Evolutionary conservation across 371 early-diverging fungal genomes (phyloP).

Genomic region (Mortierella sp.): DNA sequence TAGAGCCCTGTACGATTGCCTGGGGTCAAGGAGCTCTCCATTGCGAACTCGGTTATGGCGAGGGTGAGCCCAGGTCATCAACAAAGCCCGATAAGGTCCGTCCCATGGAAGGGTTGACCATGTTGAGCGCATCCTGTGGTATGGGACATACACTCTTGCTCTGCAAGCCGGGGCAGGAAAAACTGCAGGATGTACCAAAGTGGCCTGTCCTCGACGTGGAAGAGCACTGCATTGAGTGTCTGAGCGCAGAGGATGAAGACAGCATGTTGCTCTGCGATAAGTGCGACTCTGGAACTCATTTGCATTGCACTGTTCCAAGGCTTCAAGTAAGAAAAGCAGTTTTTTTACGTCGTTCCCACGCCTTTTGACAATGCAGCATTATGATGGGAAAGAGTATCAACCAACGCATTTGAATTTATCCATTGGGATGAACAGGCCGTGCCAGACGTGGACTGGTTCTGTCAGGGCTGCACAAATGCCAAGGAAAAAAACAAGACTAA

Average conservation of each 20-base stretch:
- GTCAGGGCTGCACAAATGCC: conserved; percentile 42
- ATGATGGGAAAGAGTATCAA: no score
- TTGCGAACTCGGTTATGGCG: conserved; percentile 58
- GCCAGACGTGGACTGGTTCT: conserved; percentile 54
- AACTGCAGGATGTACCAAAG: conserved; percentile 58
- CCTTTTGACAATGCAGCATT: no score
- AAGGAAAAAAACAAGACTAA: conserved; percentile 44
- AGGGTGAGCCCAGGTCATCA: conserved; percentile 51
- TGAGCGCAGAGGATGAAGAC: conserved; percentile 62
- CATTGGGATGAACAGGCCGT: conserved; percentile 17
- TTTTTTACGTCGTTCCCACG: background rate
- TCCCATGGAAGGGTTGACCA: conserved; percentile 56
- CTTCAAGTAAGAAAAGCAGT: conserved; percentile 38
- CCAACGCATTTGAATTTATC: no score
- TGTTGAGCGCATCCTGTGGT: conserved; percentile 53
- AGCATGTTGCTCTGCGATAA: conserved; percentile 65
- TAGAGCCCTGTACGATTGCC: conserved; percentile 55
- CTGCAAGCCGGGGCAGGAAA: conserved; percentile 57
- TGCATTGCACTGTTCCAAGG: conserved; percentile 62
- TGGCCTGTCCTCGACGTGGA: conserved; percentile 57
- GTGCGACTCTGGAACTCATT: conserved; percentile 65
- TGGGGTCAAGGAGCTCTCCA: conserved; percentile 59
- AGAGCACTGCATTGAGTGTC: conserved; percentile 61
- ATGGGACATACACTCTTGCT: conserved; percentile 58
- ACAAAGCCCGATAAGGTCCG: conserved; percentile 59